These are phyloP conservation scores for Alternaria sp. DNA, from an alignment of 2,329 filamentous ascomycete species.

Conservation along the genomic window DNA sequence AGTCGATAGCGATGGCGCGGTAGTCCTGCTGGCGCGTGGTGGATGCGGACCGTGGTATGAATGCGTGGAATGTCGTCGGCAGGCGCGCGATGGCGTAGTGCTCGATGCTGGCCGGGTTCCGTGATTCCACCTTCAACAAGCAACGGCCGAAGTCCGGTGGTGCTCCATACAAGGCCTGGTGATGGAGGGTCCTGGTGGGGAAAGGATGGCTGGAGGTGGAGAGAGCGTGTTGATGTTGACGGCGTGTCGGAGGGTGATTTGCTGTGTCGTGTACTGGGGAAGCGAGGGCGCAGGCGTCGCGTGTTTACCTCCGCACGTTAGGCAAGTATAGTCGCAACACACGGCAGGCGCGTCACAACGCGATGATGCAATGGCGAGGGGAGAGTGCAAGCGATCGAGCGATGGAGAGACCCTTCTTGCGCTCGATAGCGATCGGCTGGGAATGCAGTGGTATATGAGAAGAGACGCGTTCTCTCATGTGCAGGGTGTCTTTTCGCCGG, in stretches of 20 bases:
- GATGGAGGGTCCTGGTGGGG: slow-evolving; percentile 15
- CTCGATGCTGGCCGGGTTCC: slow-evolving; percentile 21
- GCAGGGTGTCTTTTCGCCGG: slow-evolving; percentile 29
- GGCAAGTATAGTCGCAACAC: slow-evolving; percentile 22
- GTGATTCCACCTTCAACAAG: slow-evolving; percentile 40
- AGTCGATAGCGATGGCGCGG: slow-evolving; percentile 38
- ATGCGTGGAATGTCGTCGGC: slow-evolving; percentile 36
- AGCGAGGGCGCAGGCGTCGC: slow-evolving; percentile 29
- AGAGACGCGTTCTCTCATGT: slow-evolving; percentile 26
- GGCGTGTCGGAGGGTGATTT: slow-evolving; percentile 33
- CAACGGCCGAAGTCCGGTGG: slow-evolving; percentile 29
- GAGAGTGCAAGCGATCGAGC: slow-evolving; percentile 15
- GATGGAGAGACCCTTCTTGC: slow-evolving; percentile 33
- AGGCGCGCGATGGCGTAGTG: slow-evolving; percentile 20
- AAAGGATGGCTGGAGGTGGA: slow-evolving; percentile 19
- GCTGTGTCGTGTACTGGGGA: slow-evolving; percentile 24
- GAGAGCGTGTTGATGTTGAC: slow-evolving; percentile 18
- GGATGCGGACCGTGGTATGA: slow-evolving; percentile 29
- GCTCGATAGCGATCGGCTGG: slow-evolving; percentile 33
- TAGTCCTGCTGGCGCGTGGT: slow-evolving; percentile 15
- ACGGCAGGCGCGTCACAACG: slow-evolving; percentile 14
- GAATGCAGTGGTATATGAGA: slow-evolving; percentile 28
- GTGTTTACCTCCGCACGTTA: slow-evolving; percentile 21
- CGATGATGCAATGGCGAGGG: slow-evolving; percentile 25
- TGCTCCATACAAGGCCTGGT: slow-evolving; percentile 46